phyloP scores from a whole-genome alignment of 2,329 filamentous ascomycete genomes.

The Leptographium wingfieldii region DNA sequence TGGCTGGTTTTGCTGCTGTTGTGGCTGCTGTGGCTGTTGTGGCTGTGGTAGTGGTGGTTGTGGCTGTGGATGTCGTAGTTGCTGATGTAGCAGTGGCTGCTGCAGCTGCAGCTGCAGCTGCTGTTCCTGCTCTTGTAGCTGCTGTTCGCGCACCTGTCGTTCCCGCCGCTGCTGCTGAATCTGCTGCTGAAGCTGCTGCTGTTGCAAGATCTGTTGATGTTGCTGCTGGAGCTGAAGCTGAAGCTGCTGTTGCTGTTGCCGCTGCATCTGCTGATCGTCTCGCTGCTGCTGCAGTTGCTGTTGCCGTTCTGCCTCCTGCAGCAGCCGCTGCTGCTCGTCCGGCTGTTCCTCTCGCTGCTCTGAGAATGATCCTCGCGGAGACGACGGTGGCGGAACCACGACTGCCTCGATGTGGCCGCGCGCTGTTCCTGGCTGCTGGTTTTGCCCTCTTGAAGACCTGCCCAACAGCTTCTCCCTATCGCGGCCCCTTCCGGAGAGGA shows the following conservation, averaged over 20 bases:
- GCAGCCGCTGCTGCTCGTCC: background rate
- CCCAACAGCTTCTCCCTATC: conserved; percentile 22
- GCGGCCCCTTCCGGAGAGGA: conserved; percentile 2
- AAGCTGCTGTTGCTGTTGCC: background rate
- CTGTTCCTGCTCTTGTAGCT: background rate
- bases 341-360: background rate
- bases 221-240: background rate
- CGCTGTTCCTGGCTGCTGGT: background rate
- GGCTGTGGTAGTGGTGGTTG: background rate
- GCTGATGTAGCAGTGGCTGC: background rate
- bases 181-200: background rate
- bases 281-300: background rate
- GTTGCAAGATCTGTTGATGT: background rate
- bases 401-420: conserved; percentile 14
- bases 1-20: background rate
- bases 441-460: background rate
- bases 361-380: background rate
- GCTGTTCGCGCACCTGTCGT: background rate
- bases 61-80: background rate
- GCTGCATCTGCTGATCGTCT: background rate
- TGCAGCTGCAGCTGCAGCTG: background rate
- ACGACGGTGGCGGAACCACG: conserved; percentile 14
- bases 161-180: background rate
- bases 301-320: background rate
- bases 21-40: background rate